Base-by-base conservation (phyloP, 169 alveolate genomes). In the Cryptosporidium sp. region DNA sequence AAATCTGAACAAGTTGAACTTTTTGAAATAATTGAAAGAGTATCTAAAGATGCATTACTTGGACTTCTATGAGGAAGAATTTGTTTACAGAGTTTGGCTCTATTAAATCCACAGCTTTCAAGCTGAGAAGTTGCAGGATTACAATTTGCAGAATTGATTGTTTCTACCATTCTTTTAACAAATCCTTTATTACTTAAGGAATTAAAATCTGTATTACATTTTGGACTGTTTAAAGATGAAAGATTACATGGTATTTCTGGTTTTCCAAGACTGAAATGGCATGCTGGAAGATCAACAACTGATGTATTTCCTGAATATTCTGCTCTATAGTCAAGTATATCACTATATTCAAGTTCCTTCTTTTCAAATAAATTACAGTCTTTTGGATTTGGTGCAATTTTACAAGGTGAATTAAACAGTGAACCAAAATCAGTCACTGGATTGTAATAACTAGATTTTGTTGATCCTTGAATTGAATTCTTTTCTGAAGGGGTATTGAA, bases 261-360 rank as follows among this genome's bases (percentile, higher is more conserved):
- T 10, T 14, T 37, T 37, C 33, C 33, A 35, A 65, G 26, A 62
- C 39, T 80, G 48, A 51, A 45, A 51, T 45, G 26, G 52, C 73
- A 80, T 18, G 44, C 42, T 80, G 75, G 68, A 2, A 26, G 35
- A n/a, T 70, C 84, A 9, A 42, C 44, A 65, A 29, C 29, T 21
- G 75, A 80, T 16, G 68, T 65, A 26, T 23, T 62, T 1, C 80
- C 68, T 23, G 80, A 60, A 62, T 42, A 62, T 44, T 80, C 89
- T 21, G 89, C 44, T 45, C 75, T 80, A 67, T 80, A 80, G 56
- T 80, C 89, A 10, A 80, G 48, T 29, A 80, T 62, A 65, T 80
- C 89, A 60, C 75, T 65, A 21, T 80, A 80, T 26, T 80, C 70
- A 10, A 80, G 39, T 33, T 80, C 80, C 39, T 31, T 60, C 23